Conservation (phyloP, 495 filamentous ascomycete species). For the Aspergillus biplanus region DNA sequence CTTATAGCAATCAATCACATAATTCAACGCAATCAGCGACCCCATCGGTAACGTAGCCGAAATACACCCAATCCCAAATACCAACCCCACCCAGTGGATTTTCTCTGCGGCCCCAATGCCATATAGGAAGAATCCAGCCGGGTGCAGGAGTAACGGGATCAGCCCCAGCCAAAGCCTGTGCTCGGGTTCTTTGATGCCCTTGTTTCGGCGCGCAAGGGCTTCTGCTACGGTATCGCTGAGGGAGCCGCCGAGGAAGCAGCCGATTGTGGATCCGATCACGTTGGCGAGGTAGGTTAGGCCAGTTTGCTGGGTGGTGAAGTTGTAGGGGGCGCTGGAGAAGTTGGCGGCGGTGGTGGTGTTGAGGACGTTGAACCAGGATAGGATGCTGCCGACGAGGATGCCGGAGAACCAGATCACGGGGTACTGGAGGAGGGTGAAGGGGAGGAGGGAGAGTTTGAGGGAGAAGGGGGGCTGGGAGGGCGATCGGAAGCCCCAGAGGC, state of each 20-base stretch:
- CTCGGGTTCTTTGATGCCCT: constrained; percentile 8
- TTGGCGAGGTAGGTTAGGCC: constrained; percentile 1
- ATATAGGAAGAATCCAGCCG: constrained; percentile 2
- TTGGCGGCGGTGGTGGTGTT: not conserved
- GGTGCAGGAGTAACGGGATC: not conserved
- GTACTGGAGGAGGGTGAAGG: not conserved
- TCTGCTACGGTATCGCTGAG: not conserved
- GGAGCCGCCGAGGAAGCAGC: not conserved
- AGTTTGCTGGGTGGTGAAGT: constrained; percentile 6
- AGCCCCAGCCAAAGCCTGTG: not conserved
- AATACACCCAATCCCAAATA: constrained; percentile 26
- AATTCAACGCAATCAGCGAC: constrained; percentile 25
- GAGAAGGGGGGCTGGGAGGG: not conserved
- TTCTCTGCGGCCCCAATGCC: constrained; percentile 7
- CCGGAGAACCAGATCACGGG: constrained; percentile 9
- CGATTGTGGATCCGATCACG: not conserved
- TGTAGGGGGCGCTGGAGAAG: constrained; percentile 10
- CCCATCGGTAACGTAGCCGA: constrained; percentile 23
- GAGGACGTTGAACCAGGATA: constrained; percentile 14
- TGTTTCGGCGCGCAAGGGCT: not conserved
- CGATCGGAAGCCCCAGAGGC: not conserved
- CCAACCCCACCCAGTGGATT: constrained; percentile 30
- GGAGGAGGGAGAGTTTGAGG: constrained; percentile 1
- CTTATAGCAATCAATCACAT: constrained; percentile 31
- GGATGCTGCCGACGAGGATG: constrained; percentile 9